Evolutionary conservation across 2,329 filamentous ascomycete species (phyloP), one percentile per base, ranked within the genome.

Genomic region (Aspergillus ochraceus): DNA sequence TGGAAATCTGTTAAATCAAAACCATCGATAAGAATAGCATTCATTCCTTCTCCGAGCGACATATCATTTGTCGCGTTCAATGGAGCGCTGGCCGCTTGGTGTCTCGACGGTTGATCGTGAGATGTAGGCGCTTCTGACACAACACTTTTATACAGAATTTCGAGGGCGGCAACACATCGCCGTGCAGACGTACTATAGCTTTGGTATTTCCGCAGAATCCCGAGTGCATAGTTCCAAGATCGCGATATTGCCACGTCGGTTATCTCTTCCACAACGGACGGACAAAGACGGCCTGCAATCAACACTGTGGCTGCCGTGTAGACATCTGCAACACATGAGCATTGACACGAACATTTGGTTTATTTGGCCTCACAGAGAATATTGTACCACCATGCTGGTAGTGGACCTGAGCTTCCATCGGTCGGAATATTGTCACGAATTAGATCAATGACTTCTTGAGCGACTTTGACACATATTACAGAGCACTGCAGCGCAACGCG

Each of bases 351-450:
- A 14, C 10, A 26, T 29, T 29, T 9, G 47, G 11, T 14, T 4
- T 2, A 6, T 3, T 11, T 17, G 2, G 60, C 6, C 71, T 58
- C 50, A 74, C 71, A 76, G 2, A 76, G 66, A 22, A 75, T 73
- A 4, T 74, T 72, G 52, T 75, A 76, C 73, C 74, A 76, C 73
- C 74, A 76, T 1, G 73, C 72, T 6, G 74, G 73, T 42, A 75
- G 61, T 0, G 68, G 69, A 0, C 72, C 73, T 2, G 67, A 61
- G 1, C 67, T 68, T 1, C 67, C 68, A 36, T 74, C 68, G 1
- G 62, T 45, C 1, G 72, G 70, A 3, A 72, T 64, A 24, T 73
- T 70, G 8, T 59, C 64, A 42, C 71, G 60, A 11, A 76, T 73
- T 10, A 72, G 54, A 29, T 71, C 63, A 24, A 76, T 74, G 1